Percentiles rank a stretch among this genome's conserved stretches.
Conservation (phyloP, 176 grass and related monocot species). For the Carex kokanica region DNA sequence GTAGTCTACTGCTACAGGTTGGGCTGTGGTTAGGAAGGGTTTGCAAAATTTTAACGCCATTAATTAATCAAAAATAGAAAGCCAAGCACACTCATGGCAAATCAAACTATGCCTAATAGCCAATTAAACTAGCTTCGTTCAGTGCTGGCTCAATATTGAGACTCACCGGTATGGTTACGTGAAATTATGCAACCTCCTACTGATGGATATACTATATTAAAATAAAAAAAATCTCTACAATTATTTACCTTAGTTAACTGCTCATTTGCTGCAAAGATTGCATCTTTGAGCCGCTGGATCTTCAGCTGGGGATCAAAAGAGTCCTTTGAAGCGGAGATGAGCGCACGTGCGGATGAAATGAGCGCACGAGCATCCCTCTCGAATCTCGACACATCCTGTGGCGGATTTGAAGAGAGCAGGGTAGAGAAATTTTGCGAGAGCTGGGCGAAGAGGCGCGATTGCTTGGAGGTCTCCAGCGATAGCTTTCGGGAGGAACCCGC, state of each 20-base stretch:
- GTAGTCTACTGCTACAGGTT: background rate
- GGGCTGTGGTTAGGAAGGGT: background rate
- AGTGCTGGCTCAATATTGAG: background rate
- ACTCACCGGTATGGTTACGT: background rate
- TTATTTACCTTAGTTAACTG: constrained; percentile 43
- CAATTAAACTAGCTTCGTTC: background rate
- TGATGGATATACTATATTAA: background rate
- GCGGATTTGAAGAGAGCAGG: constrained; percentile 34
- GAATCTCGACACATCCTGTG: background rate
- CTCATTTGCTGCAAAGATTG: constrained; percentile 90
- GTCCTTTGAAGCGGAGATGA: constrained; percentile 73
- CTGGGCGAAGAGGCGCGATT: constrained; percentile 57
- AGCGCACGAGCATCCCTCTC: constrained; percentile 30
- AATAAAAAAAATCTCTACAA: background rate
- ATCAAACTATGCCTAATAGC: background rate
- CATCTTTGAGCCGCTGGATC: constrained; percentile 95
- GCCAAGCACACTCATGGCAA: background rate
- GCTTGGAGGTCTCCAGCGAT: constrained; percentile 28
- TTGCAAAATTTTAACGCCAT: background rate
- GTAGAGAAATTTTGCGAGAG: constrained; percentile 79
- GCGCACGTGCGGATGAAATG: constrained; percentile 69
- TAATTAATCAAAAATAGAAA: background rate
- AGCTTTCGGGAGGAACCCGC: constrained; percentile 25
- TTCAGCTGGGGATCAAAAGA: constrained; percentile 97
- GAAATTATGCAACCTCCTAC: background rate